Conservation (phyloP, 108 stramenopile species). For the Cyclotella sp. region DNA sequence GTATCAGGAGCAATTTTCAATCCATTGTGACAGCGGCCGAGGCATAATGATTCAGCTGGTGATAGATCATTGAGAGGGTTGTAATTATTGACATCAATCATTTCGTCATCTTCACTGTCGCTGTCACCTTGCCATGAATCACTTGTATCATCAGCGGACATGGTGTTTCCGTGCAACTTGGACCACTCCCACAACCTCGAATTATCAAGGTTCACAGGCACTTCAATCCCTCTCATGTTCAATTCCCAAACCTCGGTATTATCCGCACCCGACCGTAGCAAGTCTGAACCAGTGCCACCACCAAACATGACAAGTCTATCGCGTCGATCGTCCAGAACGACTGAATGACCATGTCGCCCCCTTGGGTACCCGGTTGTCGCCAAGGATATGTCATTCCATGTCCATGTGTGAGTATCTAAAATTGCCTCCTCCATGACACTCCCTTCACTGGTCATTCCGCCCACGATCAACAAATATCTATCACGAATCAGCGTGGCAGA, state of each 20-base stretch:
- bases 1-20: conserved; percentile 56
- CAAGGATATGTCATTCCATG: conserved; percentile 46
- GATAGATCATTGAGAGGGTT: conserved; percentile 18
- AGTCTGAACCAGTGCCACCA: conserved; percentile 62
- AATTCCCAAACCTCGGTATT: conserved; percentile 69
- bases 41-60: conserved; percentile 50
- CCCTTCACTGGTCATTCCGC: conserved; percentile 60
- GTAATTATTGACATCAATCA: not conserved
- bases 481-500: conserved; percentile 58
- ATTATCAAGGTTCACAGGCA: conserved; percentile 16
- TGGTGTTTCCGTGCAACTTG: conserved; percentile 16
- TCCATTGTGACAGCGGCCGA: conserved; percentile 65
- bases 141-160: not conserved
- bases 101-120: not conserved
- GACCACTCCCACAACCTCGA: conserved; percentile 52
- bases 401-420: conserved; percentile 66
- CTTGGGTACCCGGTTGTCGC: conserved; percentile 28
- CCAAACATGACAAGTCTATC: conserved; percentile 70
- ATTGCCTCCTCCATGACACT: conserved; percentile 51
- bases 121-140: not conserved
- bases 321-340: conserved; percentile 53
- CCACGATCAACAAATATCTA: conserved; percentile 63
- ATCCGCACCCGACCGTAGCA: conserved; percentile 63
- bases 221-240: conserved; percentile 42
- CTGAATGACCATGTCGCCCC: conserved; percentile 69